phyloP scores from a whole-genome alignment of 805 yeast species.

The Metschnikowia henanensis region DNA sequence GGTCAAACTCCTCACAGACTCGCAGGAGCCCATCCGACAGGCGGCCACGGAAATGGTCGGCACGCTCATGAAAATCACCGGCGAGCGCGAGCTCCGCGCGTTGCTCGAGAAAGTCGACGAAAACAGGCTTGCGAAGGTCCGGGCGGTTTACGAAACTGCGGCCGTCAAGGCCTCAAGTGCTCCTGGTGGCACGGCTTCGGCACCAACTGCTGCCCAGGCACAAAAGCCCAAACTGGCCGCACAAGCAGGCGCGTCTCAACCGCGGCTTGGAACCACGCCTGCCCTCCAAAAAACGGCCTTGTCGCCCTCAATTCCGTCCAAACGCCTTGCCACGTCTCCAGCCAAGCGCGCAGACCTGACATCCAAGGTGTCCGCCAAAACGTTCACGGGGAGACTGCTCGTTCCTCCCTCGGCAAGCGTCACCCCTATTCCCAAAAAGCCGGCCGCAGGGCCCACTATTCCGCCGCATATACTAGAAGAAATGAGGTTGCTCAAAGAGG shows the following conservation, averaged over 20 bases:
- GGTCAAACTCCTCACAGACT: slow-evolving; percentile 70
- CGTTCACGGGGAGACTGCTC: slow-evolving; percentile 46
- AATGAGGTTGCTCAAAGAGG: slow-evolving; percentile 48
- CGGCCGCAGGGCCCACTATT: neutral
- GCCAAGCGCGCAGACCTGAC: slow-evolving; percentile 40
- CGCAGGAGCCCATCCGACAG: slow-evolving; percentile 80
- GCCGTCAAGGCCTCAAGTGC: slow-evolving; percentile 40
- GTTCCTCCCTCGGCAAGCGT: slow-evolving; percentile 23
- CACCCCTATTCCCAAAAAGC: neutral
- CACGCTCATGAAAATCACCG: slow-evolving; percentile 77
- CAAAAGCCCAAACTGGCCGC: neutral
- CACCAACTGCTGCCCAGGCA: slow-evolving; percentile 2
- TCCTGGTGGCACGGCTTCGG: slow-evolving; percentile 17
- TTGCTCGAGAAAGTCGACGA: slow-evolving; percentile 74
- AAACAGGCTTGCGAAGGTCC: slow-evolving; percentile 65
- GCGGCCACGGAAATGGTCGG: slow-evolving; percentile 80
- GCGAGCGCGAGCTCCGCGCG: slow-evolving; percentile 62
- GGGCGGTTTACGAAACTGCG: slow-evolving; percentile 54
- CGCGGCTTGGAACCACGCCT: slow-evolving; percentile 6
- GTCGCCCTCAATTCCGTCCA: slow-evolving; percentile 50
- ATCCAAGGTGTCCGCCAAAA: slow-evolving; percentile 30
- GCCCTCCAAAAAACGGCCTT: slow-evolving; percentile 8
- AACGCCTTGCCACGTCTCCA: slow-evolving; percentile 72
- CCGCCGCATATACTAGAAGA: slow-evolving; percentile 10
- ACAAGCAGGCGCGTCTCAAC: slow-evolving; percentile 1